Conservation (phyloP, 208 protist species). For the Giardia duodenalis region DNA sequence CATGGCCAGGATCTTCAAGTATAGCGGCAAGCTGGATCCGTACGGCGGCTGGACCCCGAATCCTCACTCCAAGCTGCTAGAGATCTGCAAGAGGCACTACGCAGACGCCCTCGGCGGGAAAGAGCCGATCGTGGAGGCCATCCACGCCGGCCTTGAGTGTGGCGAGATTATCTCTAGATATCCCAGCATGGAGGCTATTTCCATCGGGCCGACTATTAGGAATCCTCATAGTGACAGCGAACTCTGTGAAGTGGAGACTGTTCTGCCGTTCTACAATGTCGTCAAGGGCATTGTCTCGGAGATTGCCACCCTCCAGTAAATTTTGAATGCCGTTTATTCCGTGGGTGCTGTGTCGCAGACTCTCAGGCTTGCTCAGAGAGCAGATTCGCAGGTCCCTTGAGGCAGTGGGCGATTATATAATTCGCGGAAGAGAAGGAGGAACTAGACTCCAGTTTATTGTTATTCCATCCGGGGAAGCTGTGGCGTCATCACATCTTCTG, state of each 20-base stretch:
- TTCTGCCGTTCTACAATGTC: neutral
- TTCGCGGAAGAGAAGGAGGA: too few relatives aligned
- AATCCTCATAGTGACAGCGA: slow-evolving; percentile 31
- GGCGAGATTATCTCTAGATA: slow-evolving; percentile 31
- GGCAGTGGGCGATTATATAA: too few relatives aligned
- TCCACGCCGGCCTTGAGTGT: slow-evolving; percentile 42
- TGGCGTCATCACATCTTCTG: too few relatives aligned
- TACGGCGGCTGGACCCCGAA: slow-evolving; percentile 37
- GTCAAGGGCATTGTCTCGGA: neutral
- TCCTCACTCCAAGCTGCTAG: slow-evolving; percentile 19
- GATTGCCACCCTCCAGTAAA: neutral
- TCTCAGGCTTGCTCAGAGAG: too few relatives aligned
- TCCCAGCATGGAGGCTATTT: slow-evolving; percentile 31
- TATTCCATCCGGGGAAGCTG: too few relatives aligned
- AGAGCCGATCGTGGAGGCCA: slow-evolving; percentile 29
- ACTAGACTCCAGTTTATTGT: too few relatives aligned
- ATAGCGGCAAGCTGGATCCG: neutral
- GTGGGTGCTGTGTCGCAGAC: neutral
- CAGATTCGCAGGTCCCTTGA: too few relatives aligned
- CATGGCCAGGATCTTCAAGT: slow-evolving; percentile 15
- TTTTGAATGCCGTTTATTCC: neutral
- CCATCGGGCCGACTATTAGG: slow-evolving; percentile 34
- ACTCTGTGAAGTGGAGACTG: neutral
- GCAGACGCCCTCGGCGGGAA: neutral
- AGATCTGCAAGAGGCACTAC: neutral